Evolutionary conservation across 495 filamentous ascomycete species (phyloP).

Genomic region (Trichoderma virens): DNA sequence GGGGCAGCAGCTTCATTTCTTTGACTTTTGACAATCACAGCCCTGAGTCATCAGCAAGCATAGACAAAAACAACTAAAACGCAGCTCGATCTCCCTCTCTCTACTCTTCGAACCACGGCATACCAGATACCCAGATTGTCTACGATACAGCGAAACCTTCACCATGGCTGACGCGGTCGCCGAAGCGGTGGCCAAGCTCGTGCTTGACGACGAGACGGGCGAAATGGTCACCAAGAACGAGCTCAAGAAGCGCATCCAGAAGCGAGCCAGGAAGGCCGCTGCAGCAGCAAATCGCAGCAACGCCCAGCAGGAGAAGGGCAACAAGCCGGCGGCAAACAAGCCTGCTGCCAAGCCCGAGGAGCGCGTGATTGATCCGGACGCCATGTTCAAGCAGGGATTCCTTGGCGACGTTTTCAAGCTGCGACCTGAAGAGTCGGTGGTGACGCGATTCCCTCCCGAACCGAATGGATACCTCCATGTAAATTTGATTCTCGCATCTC

Average conservation of each 20-base stretch:
- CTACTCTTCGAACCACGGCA: too few relatives aligned
- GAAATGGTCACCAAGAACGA: constrained; percentile 61
- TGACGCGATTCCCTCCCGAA: constrained; percentile 89
- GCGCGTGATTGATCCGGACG: constrained; percentile 51
- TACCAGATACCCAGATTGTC: too few relatives aligned
- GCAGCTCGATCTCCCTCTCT: too few relatives aligned
- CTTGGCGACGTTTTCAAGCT: constrained; percentile 73
- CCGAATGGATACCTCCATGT: constrained; percentile 74
- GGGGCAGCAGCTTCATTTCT: too few relatives aligned
- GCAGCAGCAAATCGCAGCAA: constrained; percentile 20
- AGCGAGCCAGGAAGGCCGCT: constrained; percentile 53
- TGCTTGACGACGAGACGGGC: constrained; percentile 57
- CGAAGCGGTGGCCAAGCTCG: constrained; percentile 48
- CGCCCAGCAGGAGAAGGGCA: constrained; percentile 33
- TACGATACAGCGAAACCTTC: not conserved
- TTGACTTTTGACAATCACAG: too few relatives aligned
- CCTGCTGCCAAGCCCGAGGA: constrained; percentile 36
- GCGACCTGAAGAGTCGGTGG: constrained; percentile 54
- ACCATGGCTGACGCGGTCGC: constrained; percentile 49
- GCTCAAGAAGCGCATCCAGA: constrained; percentile 56
- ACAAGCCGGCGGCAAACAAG: constrained; percentile 17
- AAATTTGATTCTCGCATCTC: constrained; percentile 49
- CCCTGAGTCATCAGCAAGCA: too few relatives aligned
- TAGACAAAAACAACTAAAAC: too few relatives aligned
- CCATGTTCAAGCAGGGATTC: constrained; percentile 82